Evolutionary conservation across 1,284 basidiomycete genomes (phyloP).

Genomic region (Fomitiporia mediterranea): DNA sequence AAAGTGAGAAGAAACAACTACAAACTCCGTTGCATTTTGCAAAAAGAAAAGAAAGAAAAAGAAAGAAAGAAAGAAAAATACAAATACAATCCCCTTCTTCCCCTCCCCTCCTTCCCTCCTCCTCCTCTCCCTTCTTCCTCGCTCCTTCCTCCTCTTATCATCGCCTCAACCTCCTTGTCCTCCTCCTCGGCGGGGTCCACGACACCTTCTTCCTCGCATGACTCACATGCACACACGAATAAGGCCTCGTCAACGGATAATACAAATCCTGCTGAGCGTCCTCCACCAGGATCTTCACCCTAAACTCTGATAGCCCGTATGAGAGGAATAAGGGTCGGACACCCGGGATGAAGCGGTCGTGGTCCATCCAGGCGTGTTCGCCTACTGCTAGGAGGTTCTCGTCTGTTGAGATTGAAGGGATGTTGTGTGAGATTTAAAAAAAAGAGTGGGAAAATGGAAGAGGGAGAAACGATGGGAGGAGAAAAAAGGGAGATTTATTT

Average conservation of each 20-base stretch:
- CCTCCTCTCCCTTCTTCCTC: slow-evolving; percentile 1
- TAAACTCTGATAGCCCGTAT: slow-evolving; percentile 45
- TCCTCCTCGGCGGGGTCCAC: slow-evolving; percentile 17
- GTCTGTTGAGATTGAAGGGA: slow-evolving; percentile 24
- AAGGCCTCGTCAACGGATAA: slow-evolving; percentile 47
- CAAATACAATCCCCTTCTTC: not conserved
- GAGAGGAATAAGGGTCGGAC: slow-evolving; percentile 54
- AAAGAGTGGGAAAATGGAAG: slow-evolving; percentile 13
- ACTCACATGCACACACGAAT: slow-evolving; percentile 51
- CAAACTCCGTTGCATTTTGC: too few relatives aligned
- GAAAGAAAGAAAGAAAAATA: not conserved
- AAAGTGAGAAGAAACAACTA: too few relatives aligned
- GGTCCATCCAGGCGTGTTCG: slow-evolving; percentile 66
- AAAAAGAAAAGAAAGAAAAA: not conserved
- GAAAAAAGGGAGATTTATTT: not conserved
- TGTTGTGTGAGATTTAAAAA: slow-evolving; percentile 4
- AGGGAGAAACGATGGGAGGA: slow-evolving; percentile 5
- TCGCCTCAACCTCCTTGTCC: slow-evolving; percentile 4
- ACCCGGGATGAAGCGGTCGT: slow-evolving; percentile 57
- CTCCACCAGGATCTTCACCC: slow-evolving; percentile 49
- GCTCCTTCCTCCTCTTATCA: not conserved
- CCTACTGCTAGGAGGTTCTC: slow-evolving; percentile 49
- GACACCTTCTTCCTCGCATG: slow-evolving; percentile 45
- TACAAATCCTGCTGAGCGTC: slow-evolving; percentile 64
- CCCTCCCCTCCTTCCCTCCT: not conserved